Conservation (phyloP, 768 basidiomycete species). For the Dentipellis fragilis region DNA sequence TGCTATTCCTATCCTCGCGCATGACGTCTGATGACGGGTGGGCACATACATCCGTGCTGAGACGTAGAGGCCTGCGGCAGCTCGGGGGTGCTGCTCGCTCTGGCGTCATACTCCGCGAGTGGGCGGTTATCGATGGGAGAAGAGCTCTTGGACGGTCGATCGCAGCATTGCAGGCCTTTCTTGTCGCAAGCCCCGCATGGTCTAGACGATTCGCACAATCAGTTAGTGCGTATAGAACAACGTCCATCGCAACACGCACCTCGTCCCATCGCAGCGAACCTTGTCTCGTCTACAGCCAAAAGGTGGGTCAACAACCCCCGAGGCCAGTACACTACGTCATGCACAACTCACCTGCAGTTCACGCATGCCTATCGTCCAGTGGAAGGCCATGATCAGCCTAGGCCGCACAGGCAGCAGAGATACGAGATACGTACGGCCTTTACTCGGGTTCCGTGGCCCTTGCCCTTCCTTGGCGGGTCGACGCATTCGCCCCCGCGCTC, state of each 20-base stretch:
- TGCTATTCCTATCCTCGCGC: too few species aligned
- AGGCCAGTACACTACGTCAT: too few species aligned
- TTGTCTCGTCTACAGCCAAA: slow-evolving; percentile 10
- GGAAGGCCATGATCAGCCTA: neutral
- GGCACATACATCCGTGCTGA: too few species aligned
- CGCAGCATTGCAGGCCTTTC: slow-evolving; percentile 8
- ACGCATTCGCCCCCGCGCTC: slow-evolving; percentile 38
- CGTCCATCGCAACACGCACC: slow-evolving; percentile 1
- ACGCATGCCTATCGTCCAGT: slow-evolving; percentile 13
- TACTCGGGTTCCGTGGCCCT: slow-evolving; percentile 50
- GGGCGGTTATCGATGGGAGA: neutral
- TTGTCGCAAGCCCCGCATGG: slow-evolving; percentile 7
- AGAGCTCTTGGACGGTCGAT: neutral
- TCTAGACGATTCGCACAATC: neutral
- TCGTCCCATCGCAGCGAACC: slow-evolving; percentile 12
- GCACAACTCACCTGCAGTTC: slow-evolving; percentile 13
- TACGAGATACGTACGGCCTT: slow-evolving; percentile 39
- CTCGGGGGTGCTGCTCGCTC: too few species aligned
- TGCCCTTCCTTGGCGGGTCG: slow-evolving; percentile 36
- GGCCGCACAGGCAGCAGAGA: neutral
- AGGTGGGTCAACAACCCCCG: too few species aligned
- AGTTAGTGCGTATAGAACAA: too few species aligned
- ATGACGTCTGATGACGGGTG: too few species aligned
- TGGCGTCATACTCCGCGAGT: neutral
- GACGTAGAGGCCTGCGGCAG: too few species aligned